Evolutionary conservation across 163 green algal genomes (phyloP).

Genomic region (Scenedesmus sp.): DNA sequence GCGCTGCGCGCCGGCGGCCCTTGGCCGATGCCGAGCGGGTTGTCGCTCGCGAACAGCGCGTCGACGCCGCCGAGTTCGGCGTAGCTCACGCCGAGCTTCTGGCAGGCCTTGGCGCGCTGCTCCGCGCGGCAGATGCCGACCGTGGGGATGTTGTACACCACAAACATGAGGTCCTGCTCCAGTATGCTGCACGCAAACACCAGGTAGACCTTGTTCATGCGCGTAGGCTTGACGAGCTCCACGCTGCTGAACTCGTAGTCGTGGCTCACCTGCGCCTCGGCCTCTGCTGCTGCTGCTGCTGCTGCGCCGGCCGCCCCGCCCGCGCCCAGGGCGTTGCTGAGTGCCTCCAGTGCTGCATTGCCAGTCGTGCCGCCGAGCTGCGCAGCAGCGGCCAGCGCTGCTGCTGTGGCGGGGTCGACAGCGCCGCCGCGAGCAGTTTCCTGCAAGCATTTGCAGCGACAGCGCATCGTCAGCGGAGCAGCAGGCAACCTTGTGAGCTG

Average conservation of each 20-base stretch:
- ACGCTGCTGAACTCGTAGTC: conserved; percentile 75
- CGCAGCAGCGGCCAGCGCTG: conserved; percentile 25
- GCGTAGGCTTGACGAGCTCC: conserved; percentile 75
- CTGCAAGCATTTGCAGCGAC: conserved; percentile 1
- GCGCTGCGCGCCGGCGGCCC: background rate
- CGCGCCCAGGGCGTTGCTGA: background rate
- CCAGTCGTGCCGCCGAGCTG: conserved; percentile 5
- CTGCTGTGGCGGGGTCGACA: conserved; percentile 37
- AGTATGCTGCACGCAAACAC: conserved; percentile 75
- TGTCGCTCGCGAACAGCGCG: too few relatives aligned
- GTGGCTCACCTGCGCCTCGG: conserved; percentile 44
- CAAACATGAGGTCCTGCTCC: conserved; percentile 74
- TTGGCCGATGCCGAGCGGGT: background rate
- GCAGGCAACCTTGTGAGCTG: too few relatives aligned
- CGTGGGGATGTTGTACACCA: conserved; percentile 79
- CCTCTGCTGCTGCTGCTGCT: background rate
- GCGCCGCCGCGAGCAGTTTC: conserved; percentile 8
- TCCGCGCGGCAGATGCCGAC: conserved; percentile 81
- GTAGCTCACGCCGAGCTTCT: conserved; percentile 69
- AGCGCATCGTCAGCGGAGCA: background rate
- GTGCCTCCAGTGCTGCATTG: background rate
- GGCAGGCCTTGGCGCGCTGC: conserved; percentile 76
- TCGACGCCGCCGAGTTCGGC: conserved; percentile 17
- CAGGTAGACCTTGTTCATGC: conserved; percentile 79
- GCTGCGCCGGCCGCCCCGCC: background rate